Conservation (phyloP, 2,329 filamentous ascomycete species). For the Talaromyces piceae region DNA sequence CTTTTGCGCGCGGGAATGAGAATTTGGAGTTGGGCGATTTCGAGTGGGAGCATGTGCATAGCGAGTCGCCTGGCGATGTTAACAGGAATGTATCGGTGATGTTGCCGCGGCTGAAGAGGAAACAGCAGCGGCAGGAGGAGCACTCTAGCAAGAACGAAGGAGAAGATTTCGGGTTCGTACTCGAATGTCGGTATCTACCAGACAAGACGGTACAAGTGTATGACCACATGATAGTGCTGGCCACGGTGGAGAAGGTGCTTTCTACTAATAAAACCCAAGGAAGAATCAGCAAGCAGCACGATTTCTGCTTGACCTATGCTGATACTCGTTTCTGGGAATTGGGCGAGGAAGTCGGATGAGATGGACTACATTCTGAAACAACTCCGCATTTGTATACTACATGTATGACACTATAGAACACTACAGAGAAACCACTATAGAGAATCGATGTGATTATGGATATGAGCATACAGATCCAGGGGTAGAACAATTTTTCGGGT, state of each 20-base stretch:
- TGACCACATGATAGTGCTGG: conserved; percentile 36
- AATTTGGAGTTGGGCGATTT: conserved; percentile 21
- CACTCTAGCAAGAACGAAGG: not conserved
- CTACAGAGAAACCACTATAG: not conserved
- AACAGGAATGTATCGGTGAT: too few relatives aligned
- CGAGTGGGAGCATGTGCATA: not conserved
- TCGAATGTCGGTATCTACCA: conserved; percentile 32
- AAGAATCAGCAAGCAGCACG: conserved; percentile 7
- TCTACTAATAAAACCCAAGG: not conserved
- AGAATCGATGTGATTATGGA: not conserved
- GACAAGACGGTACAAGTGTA: conserved; percentile 28
- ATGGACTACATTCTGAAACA: not conserved
- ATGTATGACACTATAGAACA: conserved; percentile 1
- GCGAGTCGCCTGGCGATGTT: too few relatives aligned
- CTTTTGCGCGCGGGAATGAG: conserved; percentile 34
- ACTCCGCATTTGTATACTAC: conserved; percentile 1
- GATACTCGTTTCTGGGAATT: conserved; percentile 38
- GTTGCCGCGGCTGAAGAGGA: conserved; percentile 21
- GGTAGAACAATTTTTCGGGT: conserved; percentile 5
- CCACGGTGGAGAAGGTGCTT: conserved; percentile 19
- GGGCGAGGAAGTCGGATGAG: conserved; percentile 24
- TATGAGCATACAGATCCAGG: not conserved
- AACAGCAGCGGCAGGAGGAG: conserved; percentile 4
- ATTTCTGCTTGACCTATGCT: conserved; percentile 36
- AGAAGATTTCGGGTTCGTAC: conserved; percentile 31